These are phyloP conservation scores for Hamigera avellanea DNA, from an alignment of 495 filamentous ascomycete genomes.

Conservation along the genomic window DNA sequence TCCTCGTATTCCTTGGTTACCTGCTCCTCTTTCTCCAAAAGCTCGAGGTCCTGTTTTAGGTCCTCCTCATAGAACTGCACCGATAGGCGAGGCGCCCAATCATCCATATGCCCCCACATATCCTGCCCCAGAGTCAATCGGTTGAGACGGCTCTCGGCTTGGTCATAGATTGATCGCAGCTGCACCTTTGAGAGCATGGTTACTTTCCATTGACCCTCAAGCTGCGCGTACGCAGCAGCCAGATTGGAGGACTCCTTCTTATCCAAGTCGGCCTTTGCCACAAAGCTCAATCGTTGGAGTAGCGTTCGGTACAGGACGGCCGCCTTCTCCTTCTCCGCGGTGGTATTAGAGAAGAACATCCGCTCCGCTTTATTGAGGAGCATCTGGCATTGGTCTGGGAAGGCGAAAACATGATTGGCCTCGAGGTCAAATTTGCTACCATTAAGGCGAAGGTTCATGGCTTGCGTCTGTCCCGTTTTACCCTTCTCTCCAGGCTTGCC, in stretches of 20 bases:
- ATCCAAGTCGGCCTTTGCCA: background rate
- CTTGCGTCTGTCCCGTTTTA: background rate
- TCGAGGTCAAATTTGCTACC: background rate
- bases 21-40: background rate
- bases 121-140: conserved; percentile 1
- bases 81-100: conserved; percentile 1
- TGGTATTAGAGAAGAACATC: background rate
- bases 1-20: background rate
- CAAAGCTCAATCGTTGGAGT: background rate
- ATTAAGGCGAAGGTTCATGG: background rate
- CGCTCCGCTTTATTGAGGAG: conserved; percentile 1
- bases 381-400: conserved; percentile 4
- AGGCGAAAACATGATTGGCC: background rate
- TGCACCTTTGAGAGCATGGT: background rate
- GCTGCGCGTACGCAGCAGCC: background rate
- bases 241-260: background rate
- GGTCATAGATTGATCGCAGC: background rate
- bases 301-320: background rate
- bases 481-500: background rate
- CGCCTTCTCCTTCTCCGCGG: background rate
- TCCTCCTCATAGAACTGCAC: background rate
- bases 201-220: conserved; percentile 1
- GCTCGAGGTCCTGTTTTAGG: background rate
- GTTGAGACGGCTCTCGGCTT: conserved; percentile 1
- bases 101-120: background rate